phyloP scores from a whole-genome alignment of 768 basidiomycete species.

The Phaffia australis region DNA sequence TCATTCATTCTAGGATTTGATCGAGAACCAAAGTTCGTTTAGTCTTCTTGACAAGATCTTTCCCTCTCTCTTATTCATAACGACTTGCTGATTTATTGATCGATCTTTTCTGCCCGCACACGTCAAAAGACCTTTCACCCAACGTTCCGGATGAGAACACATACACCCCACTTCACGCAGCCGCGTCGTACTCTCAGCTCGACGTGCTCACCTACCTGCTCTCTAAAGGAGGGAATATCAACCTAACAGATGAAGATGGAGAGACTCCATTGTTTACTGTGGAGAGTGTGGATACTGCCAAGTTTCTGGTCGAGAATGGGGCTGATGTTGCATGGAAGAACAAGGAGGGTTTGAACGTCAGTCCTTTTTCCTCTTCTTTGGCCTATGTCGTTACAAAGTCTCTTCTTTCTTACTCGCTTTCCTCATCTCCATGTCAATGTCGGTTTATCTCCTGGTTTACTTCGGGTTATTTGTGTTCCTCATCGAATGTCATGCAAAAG shows the following conservation, averaged over 20 bases:
- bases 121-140: conserved; percentile 7
- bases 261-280: conserved; percentile 89
- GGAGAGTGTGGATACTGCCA: conserved; percentile 66
- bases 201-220: conserved; percentile 67
- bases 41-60: neutral
- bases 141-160: conserved; percentile 24
- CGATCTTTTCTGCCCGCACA: neutral
- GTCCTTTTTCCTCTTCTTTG: conserved; percentile 32
- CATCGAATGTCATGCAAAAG: conserved; percentile 39
- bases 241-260: conserved; percentile 71
- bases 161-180: conserved; percentile 53
- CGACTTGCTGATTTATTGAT: neutral
- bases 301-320: conserved; percentile 66
- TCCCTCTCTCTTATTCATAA: no score
- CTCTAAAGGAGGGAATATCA: conserved; percentile 74
- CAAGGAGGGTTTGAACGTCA: conserved; percentile 61
- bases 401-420: conserved; percentile 4
- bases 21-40: conserved; percentile 16
- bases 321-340: conserved; percentile 56
- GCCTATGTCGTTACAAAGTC: conserved; percentile 20
- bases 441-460: no score
- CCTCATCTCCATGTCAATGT: no score
- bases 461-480: neutral
- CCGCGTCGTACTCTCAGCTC: conserved; percentile 79
- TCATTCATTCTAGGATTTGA: conserved; percentile 8